phyloP scores from a whole-genome alignment of 495 filamentous ascomycete species.

The Tuber melanosporum region DNA sequence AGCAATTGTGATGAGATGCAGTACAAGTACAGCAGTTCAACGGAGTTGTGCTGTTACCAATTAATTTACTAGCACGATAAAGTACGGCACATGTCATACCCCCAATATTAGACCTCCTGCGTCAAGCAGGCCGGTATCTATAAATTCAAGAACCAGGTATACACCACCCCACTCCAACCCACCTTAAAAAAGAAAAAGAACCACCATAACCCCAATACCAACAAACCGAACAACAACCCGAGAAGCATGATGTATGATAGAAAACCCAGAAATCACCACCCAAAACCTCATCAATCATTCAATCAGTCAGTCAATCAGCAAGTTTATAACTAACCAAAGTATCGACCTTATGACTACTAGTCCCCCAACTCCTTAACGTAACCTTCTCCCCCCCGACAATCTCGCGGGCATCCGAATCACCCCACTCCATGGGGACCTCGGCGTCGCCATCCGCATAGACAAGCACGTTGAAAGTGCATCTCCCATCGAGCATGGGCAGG shows the following conservation, averaged over 20 bases:
- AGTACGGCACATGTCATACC: background rate
- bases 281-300: background rate
- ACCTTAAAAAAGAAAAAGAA: background rate
- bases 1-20: background rate
- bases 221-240: slow-evolving; percentile 9
- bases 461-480: slow-evolving; percentile 97
- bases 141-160: background rate
- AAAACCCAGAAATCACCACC: slow-evolving; percentile 1
- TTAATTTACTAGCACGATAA: background rate
- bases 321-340: slow-evolving; percentile 86
- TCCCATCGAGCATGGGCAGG: slow-evolving; percentile 80
- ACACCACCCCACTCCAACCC: background rate
- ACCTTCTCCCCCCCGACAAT: slow-evolving; percentile 94
- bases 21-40: background rate
- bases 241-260: slow-evolving; percentile 5
- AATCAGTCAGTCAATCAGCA: slow-evolving; percentile 44
- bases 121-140: background rate
- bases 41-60: background rate
- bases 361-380: slow-evolving; percentile 90
- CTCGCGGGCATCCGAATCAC: slow-evolving; percentile 96
- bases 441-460: slow-evolving; percentile 96
- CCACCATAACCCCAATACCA: slow-evolving; percentile 9
- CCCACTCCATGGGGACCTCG: slow-evolving; percentile 97
- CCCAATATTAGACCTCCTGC: background rate
- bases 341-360: slow-evolving; percentile 84